A percentile compares a stretch with the other conserved stretches of the same genome.
phyloP scores from a whole-genome alignment of 257 asterid genomes.

The Galeopsis tetrahit region DNA sequence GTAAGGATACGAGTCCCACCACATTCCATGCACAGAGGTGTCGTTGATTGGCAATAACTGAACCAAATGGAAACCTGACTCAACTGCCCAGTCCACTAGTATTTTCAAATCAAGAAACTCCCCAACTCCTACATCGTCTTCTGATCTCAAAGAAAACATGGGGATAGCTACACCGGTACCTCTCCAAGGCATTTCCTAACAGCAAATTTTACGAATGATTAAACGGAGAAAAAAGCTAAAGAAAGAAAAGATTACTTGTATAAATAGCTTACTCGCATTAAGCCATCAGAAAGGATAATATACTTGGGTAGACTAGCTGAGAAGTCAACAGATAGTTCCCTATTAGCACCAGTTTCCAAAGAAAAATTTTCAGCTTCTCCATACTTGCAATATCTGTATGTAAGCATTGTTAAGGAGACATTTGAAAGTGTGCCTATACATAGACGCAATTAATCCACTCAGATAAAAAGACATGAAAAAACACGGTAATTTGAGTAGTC shows the following conservation, averaged over 20 bases:
- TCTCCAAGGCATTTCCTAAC: constrained; percentile 94
- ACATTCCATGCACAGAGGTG: constrained; percentile 94
- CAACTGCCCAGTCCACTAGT: constrained; percentile 90
- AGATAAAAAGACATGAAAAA: constrained; percentile 18
- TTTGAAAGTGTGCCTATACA: neutral
- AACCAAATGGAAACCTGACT: constrained; percentile 92
- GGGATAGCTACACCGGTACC: constrained; percentile 98
- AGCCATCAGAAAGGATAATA: constrained; percentile 80
- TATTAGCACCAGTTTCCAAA: constrained; percentile 72
- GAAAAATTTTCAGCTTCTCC: constrained; percentile 51
- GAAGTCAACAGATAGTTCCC: constrained; percentile 69
- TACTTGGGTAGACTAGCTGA: constrained; percentile 64
- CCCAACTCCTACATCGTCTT: constrained; percentile 92
- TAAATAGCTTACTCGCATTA: constrained; percentile 80
- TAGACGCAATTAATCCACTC: neutral
- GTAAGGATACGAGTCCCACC: constrained; percentile 99
- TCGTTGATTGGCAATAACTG: constrained; percentile 96
- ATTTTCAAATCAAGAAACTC: constrained; percentile 97
- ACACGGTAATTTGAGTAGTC: neutral
- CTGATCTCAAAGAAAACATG: constrained; percentile 92
- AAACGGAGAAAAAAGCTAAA: neutral
- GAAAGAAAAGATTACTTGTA: constrained; percentile 7
- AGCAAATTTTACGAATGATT: constrained; percentile 20
- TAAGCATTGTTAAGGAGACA: constrained; percentile 63
- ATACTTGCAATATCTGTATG: constrained; percentile 84